phyloP scores from a whole-genome alignment of 1,284 basidiomycete genomes.

The Inonotus obliquus region DNA sequence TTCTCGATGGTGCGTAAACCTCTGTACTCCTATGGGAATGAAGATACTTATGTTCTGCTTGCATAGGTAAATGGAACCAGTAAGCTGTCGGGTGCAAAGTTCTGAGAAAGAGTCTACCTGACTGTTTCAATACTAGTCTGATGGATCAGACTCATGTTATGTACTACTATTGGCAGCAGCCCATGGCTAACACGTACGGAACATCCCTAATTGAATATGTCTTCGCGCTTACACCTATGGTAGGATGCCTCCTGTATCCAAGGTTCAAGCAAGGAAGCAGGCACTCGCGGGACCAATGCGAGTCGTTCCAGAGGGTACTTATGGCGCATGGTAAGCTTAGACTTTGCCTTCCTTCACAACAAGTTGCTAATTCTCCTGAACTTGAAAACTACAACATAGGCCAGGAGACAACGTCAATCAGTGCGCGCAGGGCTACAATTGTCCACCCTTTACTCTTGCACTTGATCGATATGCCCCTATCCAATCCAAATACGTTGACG shows the following conservation, averaged over 20 bases:
- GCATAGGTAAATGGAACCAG: conserved; percentile 55
- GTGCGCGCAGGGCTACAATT: conserved; percentile 46
- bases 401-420: conserved; percentile 58
- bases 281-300: conserved; percentile 57
- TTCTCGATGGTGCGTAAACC: conserved; percentile 46
- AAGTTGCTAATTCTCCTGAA: neutral
- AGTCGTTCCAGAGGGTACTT: conserved; percentile 53
- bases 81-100: conserved; percentile 26
- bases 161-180: conserved; percentile 70
- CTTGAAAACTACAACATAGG: conserved; percentile 30
- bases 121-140: conserved; percentile 38
- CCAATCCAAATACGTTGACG: conserved; percentile 50
- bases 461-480: conserved; percentile 53
- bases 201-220: neutral
- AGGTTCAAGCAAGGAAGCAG: conserved; percentile 53
- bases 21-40: neutral
- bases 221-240: neutral
- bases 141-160: conserved; percentile 64
- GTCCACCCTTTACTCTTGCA: conserved; percentile 44
- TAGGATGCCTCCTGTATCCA: conserved; percentile 56
- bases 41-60: neutral
- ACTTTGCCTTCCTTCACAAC: neutral
- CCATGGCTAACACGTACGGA: conserved; percentile 53
- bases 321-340: conserved; percentile 47
- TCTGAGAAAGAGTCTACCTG: neutral